Evolutionary conservation across 2,329 filamentous ascomycete genomes (phyloP).

Genomic region (Capronia epimyces): DNA sequence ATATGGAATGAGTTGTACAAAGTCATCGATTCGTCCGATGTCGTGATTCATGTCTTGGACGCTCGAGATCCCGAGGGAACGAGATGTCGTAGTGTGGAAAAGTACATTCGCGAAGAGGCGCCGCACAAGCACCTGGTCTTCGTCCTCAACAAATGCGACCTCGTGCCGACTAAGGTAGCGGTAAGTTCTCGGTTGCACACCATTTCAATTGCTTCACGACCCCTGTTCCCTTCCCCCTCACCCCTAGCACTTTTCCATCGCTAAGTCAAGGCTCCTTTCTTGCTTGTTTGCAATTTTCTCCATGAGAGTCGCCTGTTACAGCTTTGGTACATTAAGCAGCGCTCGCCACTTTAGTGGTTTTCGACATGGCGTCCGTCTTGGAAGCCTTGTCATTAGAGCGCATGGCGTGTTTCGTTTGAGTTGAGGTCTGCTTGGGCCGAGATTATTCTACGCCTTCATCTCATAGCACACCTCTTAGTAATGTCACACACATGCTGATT

Average conservation of each 20-base stretch:
- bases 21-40: slow-evolving; percentile 91
- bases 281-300: slow-evolving; percentile 51
- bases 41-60: slow-evolving; percentile 88
- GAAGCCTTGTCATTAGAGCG: slow-evolving; percentile 67
- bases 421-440: slow-evolving; percentile 78
- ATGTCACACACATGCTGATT: slow-evolving; percentile 78
- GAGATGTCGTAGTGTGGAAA: slow-evolving; percentile 81
- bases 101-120: slow-evolving; percentile 87
- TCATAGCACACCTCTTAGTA: slow-evolving; percentile 93
- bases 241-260: slow-evolving; percentile 44
- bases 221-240: slow-evolving; percentile 14
- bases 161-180: slow-evolving; percentile 86
- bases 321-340: slow-evolving; percentile 89
- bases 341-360: slow-evolving; percentile 51
- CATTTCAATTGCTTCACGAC: too few species aligned
- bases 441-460: slow-evolving; percentile 42
- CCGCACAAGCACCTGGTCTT: slow-evolving; percentile 94
- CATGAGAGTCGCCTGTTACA: slow-evolving; percentile 96
- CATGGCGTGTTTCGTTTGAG: slow-evolving; percentile 85
- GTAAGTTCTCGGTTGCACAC: slow-evolving; percentile 59
- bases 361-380: slow-evolving; percentile 71
- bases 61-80: slow-evolving; percentile 87
- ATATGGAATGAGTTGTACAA: slow-evolving; percentile 98
- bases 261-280: slow-evolving; percentile 85
- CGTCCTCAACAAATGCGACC: slow-evolving; percentile 83